These are phyloP conservation scores for Trichosporon sp. DNA, from an alignment of 1,284 basidiomycete species.

Conservation along the genomic window DNA sequence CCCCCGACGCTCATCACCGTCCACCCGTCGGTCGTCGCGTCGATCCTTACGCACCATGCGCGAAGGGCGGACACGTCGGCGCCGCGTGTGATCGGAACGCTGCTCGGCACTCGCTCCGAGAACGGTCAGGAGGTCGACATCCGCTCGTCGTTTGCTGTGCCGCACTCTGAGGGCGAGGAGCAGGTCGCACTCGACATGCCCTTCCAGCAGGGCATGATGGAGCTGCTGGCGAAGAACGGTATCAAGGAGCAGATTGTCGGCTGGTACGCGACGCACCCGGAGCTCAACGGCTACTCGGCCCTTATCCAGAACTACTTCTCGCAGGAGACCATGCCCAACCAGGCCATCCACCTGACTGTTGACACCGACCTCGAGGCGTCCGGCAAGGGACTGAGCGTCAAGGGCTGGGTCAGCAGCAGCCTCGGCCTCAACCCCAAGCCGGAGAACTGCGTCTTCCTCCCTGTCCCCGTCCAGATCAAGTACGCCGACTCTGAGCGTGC, in stretches of 20 bases:
- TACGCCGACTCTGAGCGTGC: conserved; percentile 77
- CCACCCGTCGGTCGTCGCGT: conserved; percentile 88
- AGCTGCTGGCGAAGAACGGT: conserved; percentile 57
- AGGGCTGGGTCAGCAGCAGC: conserved; percentile 68
- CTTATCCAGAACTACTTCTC: conserved; percentile 98
- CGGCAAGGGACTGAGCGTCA: conserved; percentile 69
- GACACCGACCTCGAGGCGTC: conserved; percentile 66
- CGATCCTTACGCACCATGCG: conserved; percentile 95
- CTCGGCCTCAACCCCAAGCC: conserved; percentile 74
- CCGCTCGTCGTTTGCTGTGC: conserved; percentile 75
- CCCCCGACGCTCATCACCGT: conserved; percentile 70
- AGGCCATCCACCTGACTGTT: conserved; percentile 87
- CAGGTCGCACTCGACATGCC: conserved; percentile 94
- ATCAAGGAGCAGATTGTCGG: conserved; percentile 48
- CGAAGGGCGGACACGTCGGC: conserved; percentile 59
- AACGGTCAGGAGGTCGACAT: conserved; percentile 62
- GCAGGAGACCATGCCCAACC: conserved; percentile 80
- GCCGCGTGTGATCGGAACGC: conserved; percentile 84
- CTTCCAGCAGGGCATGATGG: conserved; percentile 89
- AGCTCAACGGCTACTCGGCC: conserved; percentile 91
- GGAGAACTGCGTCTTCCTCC: conserved; percentile 86
- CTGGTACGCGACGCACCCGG: conserved; percentile 76
- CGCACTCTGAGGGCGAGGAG: conserved; percentile 85
- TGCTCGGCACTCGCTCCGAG: conserved; percentile 79
- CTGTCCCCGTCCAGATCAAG: conserved; percentile 73